Base-by-base conservation (phyloP, 2,329 filamentous ascomycete species). In the Chaetomiaceae sp. region DNA sequence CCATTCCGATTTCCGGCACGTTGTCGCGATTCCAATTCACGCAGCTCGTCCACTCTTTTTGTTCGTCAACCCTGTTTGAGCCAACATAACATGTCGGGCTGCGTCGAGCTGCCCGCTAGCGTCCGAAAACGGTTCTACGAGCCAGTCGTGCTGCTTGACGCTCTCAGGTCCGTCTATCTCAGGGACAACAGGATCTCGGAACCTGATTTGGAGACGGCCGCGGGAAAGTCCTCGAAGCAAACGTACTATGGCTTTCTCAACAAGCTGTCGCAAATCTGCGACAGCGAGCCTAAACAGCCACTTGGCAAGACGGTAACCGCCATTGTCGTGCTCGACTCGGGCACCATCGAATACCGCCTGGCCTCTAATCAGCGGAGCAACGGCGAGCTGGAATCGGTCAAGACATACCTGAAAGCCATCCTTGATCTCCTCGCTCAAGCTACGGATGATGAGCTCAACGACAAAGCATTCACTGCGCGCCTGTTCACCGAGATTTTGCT, bases 181-280 rank as follows among this genome's bases (percentile, higher is more conserved):
- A 38, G 27, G 11, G 36, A 47, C 15, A n/a, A 45, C 22, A 34
- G 8, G 6, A 22, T 45, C 18, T 15, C 29, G 6, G 30, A 40
- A 11, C 49, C 48, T 5, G 52, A 58, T 19, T 36, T 52, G 11
- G 49, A 46, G 38, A 20, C 42, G 0, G 34, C 18, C 12, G 11
- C 12, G 10, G 45, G 39, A 7, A 49, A 41, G 22, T 42, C 42
- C 1, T 38, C 35, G 1, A 24, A 54, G 32, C 38, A 55, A 34
- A 38, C 45, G 1, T 62, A 57, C 38, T 50, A 48, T 32, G 56
- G 51, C 37, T 60, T 59, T 35, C 49, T 61, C 30, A 58, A 63
- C 53, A 62, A 61, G 37, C 42, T 63, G 1, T 51, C 38, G 9
- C 60, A 62, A 22, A 53, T 64, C 11, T 64, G 60, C 43, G 58